A percentile compares a stretch with the other conserved stretches of the same genome.
phyloP scores from a whole-genome alignment of 1,284 basidiomycete genomes.

The Cystobasidium sp. region DNA sequence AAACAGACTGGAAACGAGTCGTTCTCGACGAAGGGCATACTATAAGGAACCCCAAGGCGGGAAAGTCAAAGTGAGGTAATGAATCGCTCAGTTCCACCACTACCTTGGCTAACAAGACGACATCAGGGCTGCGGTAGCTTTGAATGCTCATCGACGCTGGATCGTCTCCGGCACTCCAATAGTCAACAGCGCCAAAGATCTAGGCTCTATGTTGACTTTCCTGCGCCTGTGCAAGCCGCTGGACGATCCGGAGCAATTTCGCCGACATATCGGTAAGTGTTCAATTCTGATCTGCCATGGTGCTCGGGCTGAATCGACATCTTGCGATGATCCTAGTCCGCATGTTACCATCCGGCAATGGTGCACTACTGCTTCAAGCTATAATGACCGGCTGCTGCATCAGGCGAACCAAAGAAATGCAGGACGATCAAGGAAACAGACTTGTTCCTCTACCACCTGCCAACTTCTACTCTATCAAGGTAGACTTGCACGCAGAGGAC shows the following conservation, averaged over 20 bases:
- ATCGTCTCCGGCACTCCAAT: slow-evolving; percentile 82
- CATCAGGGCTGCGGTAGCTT: slow-evolving; percentile 41
- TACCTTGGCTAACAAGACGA: background rate
- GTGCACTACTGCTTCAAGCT: slow-evolving; percentile 61
- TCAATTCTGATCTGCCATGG: slow-evolving; percentile 53
- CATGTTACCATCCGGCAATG: slow-evolving; percentile 19
- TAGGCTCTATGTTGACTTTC: slow-evolving; percentile 81
- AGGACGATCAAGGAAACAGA: slow-evolving; percentile 72
- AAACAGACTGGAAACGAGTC: slow-evolving; percentile 80
- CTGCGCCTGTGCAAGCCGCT: slow-evolving; percentile 78
- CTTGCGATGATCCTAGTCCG: slow-evolving; percentile 65
- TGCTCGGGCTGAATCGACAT: slow-evolving; percentile 51
- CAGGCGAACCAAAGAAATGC: slow-evolving; percentile 66
- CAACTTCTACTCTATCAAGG: slow-evolving; percentile 62
- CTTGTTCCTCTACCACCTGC: slow-evolving; percentile 78
- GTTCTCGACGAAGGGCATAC: slow-evolving; percentile 86
- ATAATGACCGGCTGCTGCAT: slow-evolving; percentile 57
- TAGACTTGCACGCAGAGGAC: slow-evolving; percentile 70
- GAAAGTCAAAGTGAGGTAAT: slow-evolving; percentile 59
- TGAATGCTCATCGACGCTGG: slow-evolving; percentile 47
- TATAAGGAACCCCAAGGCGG: slow-evolving; percentile 78
- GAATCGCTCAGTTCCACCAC: slow-evolving; percentile 42
- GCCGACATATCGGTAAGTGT: slow-evolving; percentile 23
- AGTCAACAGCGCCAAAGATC: slow-evolving; percentile 75
- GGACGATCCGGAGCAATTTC: slow-evolving; percentile 67